These are phyloP conservation scores for Blastobotrys petasosporus DNA, from an alignment of 1,139 yeast genomes.

Conservation along the genomic window DNA sequence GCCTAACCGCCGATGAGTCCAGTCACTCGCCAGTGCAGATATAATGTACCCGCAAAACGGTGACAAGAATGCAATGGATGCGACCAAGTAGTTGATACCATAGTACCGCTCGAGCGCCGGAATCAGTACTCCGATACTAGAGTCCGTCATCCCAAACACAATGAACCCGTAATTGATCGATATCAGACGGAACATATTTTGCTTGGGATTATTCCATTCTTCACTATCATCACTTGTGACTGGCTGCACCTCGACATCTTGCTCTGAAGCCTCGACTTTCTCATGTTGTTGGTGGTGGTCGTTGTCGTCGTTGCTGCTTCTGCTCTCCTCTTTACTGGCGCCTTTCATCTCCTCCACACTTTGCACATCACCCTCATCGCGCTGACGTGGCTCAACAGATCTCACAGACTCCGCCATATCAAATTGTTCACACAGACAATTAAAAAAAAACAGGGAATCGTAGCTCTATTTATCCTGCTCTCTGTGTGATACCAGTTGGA, in stretches of 20 bases:
- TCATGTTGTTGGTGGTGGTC: neutral
- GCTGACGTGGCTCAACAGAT: no score
- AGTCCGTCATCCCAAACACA: slow-evolving; percentile 30
- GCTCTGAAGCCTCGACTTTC: neutral
- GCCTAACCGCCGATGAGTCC: slow-evolving; percentile 40
- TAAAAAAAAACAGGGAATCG: no score
- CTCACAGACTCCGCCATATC: no score
- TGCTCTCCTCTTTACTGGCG: no score
- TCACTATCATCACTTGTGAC: neutral
- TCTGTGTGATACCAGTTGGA: no score
- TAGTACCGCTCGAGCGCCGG: slow-evolving; percentile 28
- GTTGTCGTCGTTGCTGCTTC: neutral
- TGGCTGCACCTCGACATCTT: neutral
- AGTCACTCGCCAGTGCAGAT: slow-evolving; percentile 34
- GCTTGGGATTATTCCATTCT: slow-evolving; percentile 22
- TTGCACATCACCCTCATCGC: no score
- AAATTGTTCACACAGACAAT: no score
- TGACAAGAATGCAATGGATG: slow-evolving; percentile 28
- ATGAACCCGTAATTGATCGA: slow-evolving; percentile 26
- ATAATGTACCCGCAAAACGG: slow-evolving; percentile 35
- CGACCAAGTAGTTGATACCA: slow-evolving; percentile 23
- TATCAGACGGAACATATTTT: slow-evolving; percentile 19
- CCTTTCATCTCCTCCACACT: no score
- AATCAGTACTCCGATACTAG: slow-evolving; percentile 27
- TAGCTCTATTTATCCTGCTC: no score